A percentile compares a stretch with the other conserved stretches of the same genome.
phyloP scores from a whole-genome alignment of 495 filamentous ascomycete genomes.

The Pseudevernia furfuracea region DNA sequence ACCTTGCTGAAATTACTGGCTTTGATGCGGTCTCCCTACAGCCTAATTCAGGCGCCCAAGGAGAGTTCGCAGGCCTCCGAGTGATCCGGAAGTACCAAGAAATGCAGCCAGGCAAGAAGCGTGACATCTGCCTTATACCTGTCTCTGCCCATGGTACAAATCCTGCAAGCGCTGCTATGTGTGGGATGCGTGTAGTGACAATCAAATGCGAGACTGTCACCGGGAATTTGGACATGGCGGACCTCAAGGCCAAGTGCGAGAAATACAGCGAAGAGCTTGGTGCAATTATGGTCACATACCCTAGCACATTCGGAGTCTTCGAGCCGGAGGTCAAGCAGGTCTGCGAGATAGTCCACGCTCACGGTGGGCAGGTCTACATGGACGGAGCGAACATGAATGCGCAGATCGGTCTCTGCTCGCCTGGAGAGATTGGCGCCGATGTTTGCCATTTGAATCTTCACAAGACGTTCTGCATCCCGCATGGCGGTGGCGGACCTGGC shows the following conservation, averaged over 20 bases:
- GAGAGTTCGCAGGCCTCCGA: constrained; percentile 91
- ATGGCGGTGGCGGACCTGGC: constrained; percentile 91
- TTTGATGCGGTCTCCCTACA: constrained; percentile 88
- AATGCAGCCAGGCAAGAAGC: constrained; percentile 51
- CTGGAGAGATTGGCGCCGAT: constrained; percentile 93
- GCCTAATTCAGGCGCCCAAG: constrained; percentile 95
- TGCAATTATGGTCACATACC: constrained; percentile 98
- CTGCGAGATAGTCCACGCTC: constrained; percentile 74
- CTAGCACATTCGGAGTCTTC: constrained; percentile 93
- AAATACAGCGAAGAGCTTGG: constrained; percentile 79
- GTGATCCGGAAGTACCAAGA: constrained; percentile 85
- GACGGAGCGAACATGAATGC: constrained; percentile 99
- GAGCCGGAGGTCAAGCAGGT: constrained; percentile 85
- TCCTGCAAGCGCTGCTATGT: constrained; percentile 94
- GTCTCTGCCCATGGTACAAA: constrained; percentile 97
- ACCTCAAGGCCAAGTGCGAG: constrained; percentile 81
- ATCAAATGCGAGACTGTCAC: constrained; percentile 85
- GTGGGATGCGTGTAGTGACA: constrained; percentile 90
- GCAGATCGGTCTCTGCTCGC: constrained; percentile 93
- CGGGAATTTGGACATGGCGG: constrained; percentile 83
- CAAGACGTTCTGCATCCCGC: constrained; percentile 99
- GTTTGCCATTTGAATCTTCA: constrained; percentile 98
- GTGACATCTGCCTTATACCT: constrained; percentile 93
- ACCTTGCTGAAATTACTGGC: constrained; percentile 80
- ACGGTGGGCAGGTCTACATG: constrained; percentile 98